Base-by-base conservation (phyloP, 1,139 yeast species). In the Blastobotrys apis region DNA sequence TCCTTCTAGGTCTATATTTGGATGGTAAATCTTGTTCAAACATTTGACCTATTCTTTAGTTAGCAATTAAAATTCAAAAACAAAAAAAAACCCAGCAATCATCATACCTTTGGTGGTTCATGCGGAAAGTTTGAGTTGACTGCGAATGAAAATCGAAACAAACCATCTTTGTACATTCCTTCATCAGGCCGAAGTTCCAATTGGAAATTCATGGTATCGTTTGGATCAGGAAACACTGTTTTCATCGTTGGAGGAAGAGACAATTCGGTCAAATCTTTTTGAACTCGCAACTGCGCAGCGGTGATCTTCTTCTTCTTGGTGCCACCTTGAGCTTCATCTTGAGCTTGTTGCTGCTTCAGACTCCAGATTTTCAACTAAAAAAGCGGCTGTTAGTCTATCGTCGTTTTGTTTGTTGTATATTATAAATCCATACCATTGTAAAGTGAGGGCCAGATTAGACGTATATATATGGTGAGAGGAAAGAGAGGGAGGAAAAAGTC, bases 1-100 rank as follows among this genome's bases (percentile, higher is more conserved):
- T 1, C 98, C 98, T 39, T 84, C 83, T 21, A 79, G 63, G 62
- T 90, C 97, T 52, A 90, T 90, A 59, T 92, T 92, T 5, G 98
- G 98, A 62, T 92, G 98, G 65, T 85, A 92, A 12, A 92, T 85
- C 61, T 74, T 63, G 32, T 63, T 59, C 9, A 55, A 44, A 42
- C 67, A 63, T 40, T 61, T 61, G 36, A 61, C 64, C 36, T 33
- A 19, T 3, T 52, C 49, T 26, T 5, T 12, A 8, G 23, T 33
- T 22, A 31, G 48, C 36, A 19, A 27, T 5, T n/a, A n/a, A 8
- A 20, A 12, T 10, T 20, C 12, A 16, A 6, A 3, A 5, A 4
- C 19, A 22, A n/a, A 10, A 16, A 5, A 32, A 32, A 32, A 12
- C 8, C 13, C 9, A 33, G 22, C 20, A 39, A 72, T 74, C 65